Conservation (phyloP, 495 filamentous ascomycete genomes). For the Hypomontagnella submonticulosa region DNA sequence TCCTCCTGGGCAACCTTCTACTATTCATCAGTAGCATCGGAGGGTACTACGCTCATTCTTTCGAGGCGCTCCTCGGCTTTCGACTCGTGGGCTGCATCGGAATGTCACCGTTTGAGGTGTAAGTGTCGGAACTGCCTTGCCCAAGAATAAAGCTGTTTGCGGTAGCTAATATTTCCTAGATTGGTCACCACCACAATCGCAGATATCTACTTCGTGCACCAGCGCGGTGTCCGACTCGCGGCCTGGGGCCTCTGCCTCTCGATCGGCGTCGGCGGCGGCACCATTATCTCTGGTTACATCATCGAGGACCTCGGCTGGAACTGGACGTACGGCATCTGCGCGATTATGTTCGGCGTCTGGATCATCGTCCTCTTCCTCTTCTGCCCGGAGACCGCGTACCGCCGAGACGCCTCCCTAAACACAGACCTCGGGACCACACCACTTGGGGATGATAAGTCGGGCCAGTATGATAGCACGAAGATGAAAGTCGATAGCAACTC, state of each 20-base stretch:
- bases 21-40: slow-evolving; percentile 63
- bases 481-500: slow-evolving; percentile 11
- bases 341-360: slow-evolving; percentile 45
- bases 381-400: slow-evolving; percentile 50
- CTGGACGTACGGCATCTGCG: slow-evolving; percentile 49
- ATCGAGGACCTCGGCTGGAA: slow-evolving; percentile 49
- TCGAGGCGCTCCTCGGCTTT: slow-evolving; percentile 51
- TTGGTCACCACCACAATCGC: slow-evolving; percentile 59
- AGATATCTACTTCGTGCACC: slow-evolving; percentile 63
- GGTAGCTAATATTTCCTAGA: slow-evolving; percentile 1
- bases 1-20: slow-evolving; percentile 62
- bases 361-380: slow-evolving; percentile 47
- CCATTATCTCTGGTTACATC: slow-evolving; percentile 50
- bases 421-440: slow-evolving; percentile 45
- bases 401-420: slow-evolving; percentile 42
- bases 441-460: slow-evolving; percentile 25
- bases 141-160: too few species aligned
- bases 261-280: slow-evolving; percentile 40
- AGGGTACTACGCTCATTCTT: slow-evolving; percentile 58
- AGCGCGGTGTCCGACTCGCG: slow-evolving; percentile 45
- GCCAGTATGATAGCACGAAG: slow-evolving; percentile 7
- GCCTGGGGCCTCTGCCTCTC: slow-evolving; percentile 45
- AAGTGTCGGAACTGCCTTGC: background rate
- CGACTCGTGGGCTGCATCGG: slow-evolving; percentile 58
- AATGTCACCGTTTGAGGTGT: slow-evolving; percentile 62